These are phyloP conservation scores for Echria macrotheca DNA, from an alignment of 495 filamentous ascomycete species.

Conservation along the genomic window DNA sequence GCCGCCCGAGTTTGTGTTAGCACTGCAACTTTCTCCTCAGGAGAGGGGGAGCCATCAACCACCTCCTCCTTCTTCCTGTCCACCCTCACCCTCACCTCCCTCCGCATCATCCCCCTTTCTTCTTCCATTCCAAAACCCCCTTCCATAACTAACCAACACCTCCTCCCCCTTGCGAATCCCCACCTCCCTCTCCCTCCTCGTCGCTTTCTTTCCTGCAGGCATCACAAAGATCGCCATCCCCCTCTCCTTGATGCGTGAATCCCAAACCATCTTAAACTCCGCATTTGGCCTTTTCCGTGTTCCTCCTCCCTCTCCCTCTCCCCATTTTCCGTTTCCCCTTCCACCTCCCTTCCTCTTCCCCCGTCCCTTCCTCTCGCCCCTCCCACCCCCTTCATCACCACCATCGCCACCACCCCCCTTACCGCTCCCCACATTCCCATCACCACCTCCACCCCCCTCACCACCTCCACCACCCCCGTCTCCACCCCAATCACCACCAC, in stretches of 20 bases:
- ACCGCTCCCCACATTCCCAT: not conserved
- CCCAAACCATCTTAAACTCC: conserved; percentile 56
- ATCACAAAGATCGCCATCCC: conserved; percentile 61
- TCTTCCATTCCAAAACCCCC: conserved; percentile 53
- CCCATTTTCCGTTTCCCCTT: not conserved
- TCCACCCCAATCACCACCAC: too few relatives aligned
- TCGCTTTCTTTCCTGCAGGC: conserved; percentile 47
- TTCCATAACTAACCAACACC: conserved; percentile 63
- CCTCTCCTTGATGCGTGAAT: conserved; percentile 39
- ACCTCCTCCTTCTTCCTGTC: too few relatives aligned
- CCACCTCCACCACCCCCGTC: too few relatives aligned
- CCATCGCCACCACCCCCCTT: not conserved
- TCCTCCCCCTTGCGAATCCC: conserved; percentile 47
- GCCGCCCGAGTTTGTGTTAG: too few relatives aligned
- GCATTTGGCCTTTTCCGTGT: conserved; percentile 45
- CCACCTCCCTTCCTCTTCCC: not conserved
- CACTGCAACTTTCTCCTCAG: too few relatives aligned
- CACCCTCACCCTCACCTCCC: too few relatives aligned
- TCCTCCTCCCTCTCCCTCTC: not conserved
- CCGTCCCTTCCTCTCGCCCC: not conserved
- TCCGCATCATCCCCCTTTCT: conserved; percentile 4
- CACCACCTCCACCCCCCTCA: not conserved
- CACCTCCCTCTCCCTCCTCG: conserved; percentile 46
- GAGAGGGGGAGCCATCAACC: too few relatives aligned
- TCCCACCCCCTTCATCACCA: not conserved